These are phyloP conservation scores for Phylloporus sp. DNA, from an alignment of 768 basidiomycete species.

Conservation along the genomic window DNA sequence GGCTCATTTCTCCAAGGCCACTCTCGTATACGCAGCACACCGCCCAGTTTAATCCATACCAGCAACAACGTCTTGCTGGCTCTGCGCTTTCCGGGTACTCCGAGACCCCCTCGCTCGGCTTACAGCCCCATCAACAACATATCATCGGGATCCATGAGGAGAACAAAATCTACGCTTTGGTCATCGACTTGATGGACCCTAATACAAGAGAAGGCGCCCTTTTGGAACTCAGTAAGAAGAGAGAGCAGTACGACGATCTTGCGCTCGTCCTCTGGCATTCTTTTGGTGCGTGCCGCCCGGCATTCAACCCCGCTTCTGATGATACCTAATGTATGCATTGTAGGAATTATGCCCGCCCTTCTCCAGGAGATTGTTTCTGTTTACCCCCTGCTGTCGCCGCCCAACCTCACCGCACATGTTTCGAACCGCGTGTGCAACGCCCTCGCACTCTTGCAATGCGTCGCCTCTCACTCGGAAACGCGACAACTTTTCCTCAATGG, in stretches of 20 bases:
- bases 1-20: slow-evolving; percentile 60
- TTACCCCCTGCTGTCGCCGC: slow-evolving; percentile 92
- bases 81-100: slow-evolving; percentile 42
- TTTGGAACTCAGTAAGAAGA: slow-evolving; percentile 95
- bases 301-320: neutral
- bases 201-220: slow-evolving; percentile 84
- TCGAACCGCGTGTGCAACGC: slow-evolving; percentile 99
- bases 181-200: slow-evolving; percentile 82
- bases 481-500: slow-evolving; percentile 93
- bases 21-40: slow-evolving; percentile 63
- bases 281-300: slow-evolving; percentile 59
- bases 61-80: slow-evolving; percentile 38
- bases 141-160: slow-evolving; percentile 59
- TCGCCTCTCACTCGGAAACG: slow-evolving; percentile 96
- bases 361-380: slow-evolving; percentile 98
- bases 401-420: slow-evolving; percentile 93
- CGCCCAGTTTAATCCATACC: slow-evolving; percentile 57
- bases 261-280: slow-evolving; percentile 98
- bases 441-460: slow-evolving; percentile 94
- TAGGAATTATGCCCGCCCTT: slow-evolving; percentile 96
- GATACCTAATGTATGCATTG: neutral
- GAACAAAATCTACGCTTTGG: slow-evolving; percentile 84
- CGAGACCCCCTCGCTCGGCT: slow-evolving; percentile 57
- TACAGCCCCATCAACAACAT: slow-evolving; percentile 53
- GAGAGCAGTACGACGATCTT: slow-evolving; percentile 98